Evolutionary conservation across 139 green algal genomes (phyloP), one percentile per base, ranked within the genome.

Genomic region (Coelastrella sp.): DNA sequence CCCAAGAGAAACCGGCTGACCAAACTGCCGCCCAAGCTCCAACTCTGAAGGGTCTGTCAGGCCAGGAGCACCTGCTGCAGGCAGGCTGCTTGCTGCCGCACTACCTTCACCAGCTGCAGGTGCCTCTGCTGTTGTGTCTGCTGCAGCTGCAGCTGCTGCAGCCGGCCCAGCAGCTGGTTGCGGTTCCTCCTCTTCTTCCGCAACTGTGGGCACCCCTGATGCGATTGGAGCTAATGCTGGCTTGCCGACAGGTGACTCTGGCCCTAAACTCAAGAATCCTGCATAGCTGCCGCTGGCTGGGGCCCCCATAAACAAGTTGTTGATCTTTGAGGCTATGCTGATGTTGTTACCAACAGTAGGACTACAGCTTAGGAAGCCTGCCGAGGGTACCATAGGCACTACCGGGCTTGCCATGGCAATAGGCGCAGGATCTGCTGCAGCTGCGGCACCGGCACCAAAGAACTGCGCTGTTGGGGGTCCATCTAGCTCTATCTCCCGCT

Each of bases 1-100:
- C 58, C n/a, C 60, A 7, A 88, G 57, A 3, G 68, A 32, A 47
- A 76, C 83, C 7, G 83, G 61, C 68, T 80, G 68, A 5, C 83
- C 83, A 80, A 88, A 80, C 83, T 88, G 83, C 3, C 83, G 83
- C 3, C 83, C 83, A n/a, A 88, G 83, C 54, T 88, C 83, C 83
- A 66, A 88, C 13, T 88, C 83, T 32, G 83, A 56, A 3, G 83
- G 83, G 68, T 80, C 83, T 68, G 32, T 54, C 13, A 68, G 68
- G 13, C 66, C 83, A 68, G 83, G 19, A 57, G 68, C 83, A 71
- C 13, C 23, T 7, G 17, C 82, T n/a, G 64, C 23, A 66, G 82
- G 65, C 82, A 78, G 64, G 32, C 82, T 65, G 82, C 82, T 75
- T 23, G 19, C 82, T 77, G 65, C n/a, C 5, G 32, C 68, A 16